Percentiles rank a stretch among this genome's conserved stretches.
These are phyloP conservation scores for Cutaneotrichosporon daszewskae DNA, from an alignment of 1,284 basidiomycete genomes.

Conservation along the genomic window DNA sequence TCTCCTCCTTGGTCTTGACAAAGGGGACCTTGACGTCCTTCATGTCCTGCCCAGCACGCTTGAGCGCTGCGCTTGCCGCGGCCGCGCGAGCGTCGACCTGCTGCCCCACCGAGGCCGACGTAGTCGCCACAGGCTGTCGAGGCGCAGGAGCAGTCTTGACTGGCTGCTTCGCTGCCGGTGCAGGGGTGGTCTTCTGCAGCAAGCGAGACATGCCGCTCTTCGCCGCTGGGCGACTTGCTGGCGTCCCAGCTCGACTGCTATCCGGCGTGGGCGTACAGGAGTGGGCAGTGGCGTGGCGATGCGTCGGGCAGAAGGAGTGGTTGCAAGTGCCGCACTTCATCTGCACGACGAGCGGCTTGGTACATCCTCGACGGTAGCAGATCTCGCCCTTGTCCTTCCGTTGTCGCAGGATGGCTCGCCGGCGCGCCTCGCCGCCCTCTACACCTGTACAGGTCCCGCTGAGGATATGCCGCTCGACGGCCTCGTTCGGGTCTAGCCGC, in stretches of 20 bases:
- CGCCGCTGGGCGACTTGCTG: conserved; percentile 7
- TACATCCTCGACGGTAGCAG: conserved; percentile 41
- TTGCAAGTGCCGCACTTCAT: conserved; percentile 42
- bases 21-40: conserved; percentile 46
- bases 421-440: conserved; percentile 39
- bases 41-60: conserved; percentile 42
- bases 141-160: not conserved
- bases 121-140: conserved; percentile 1
- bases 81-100: conserved; percentile 36
- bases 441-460: conserved; percentile 36
- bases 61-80: conserved; percentile 40
- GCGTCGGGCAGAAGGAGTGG: conserved; percentile 39
- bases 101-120: not conserved
- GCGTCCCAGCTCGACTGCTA: conserved; percentile 11
- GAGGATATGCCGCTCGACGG: conserved; percentile 43
- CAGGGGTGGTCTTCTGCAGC: conserved; percentile 11
- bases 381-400: conserved; percentile 42
- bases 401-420: conserved; percentile 31
- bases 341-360: conserved; percentile 41
- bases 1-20: conserved; percentile 42
- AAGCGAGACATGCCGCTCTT: conserved; percentile 33
- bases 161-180: conserved; percentile 2
- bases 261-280: conserved; percentile 24
- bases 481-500: conserved; percentile 35
- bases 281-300: conserved; percentile 33